Evolutionary conservation across 768 basidiomycete species (phyloP).

Genomic region (Pisolithus sp.): DNA sequence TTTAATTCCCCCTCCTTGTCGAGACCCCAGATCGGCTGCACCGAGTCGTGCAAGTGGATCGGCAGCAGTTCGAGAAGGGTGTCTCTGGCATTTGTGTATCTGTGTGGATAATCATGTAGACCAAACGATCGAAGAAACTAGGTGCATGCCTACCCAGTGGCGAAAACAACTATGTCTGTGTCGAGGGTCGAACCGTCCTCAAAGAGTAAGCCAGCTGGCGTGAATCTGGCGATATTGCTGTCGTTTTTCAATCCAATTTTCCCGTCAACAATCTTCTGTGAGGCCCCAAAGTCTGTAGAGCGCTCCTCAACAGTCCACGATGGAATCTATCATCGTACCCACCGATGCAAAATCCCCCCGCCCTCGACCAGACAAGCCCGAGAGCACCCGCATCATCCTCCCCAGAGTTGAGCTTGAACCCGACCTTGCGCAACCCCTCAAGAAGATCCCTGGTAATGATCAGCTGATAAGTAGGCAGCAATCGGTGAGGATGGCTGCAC

Average conservation of each 20-base stretch:
- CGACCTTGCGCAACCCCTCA: slow-evolving; percentile 48
- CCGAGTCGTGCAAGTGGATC: slow-evolving; percentile 12
- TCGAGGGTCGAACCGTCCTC: slow-evolving; percentile 36
- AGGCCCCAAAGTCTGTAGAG: slow-evolving; percentile 33
- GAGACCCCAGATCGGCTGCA: slow-evolving; percentile 25
- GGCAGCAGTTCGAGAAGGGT: slow-evolving; percentile 14
- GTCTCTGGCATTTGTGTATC: slow-evolving; percentile 15
- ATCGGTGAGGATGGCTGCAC: slow-evolving; percentile 23
- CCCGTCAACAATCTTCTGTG: slow-evolving; percentile 37
- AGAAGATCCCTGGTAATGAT: slow-evolving; percentile 38
- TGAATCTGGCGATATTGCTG: slow-evolving; percentile 36
- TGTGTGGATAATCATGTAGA: neutral
- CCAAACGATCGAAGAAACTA: neutral
- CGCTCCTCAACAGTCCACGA: neutral
- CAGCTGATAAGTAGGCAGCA: neutral
- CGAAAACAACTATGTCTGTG: slow-evolving; percentile 44
- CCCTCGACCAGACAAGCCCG: slow-evolving; percentile 40
- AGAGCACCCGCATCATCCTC: slow-evolving; percentile 46
- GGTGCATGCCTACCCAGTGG: slow-evolving; percentile 35
- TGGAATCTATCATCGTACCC: slow-evolving; percentile 9
- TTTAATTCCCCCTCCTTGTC: slow-evolving; percentile 26
- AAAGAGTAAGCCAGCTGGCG: slow-evolving; percentile 34
- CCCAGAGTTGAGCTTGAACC: slow-evolving; percentile 52
- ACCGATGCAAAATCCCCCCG: slow-evolving; percentile 68
- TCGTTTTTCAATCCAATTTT: slow-evolving; percentile 45